phyloP scores from a whole-genome alignment of 179 eudicot species.

The Beta macrorhiza region DNA sequence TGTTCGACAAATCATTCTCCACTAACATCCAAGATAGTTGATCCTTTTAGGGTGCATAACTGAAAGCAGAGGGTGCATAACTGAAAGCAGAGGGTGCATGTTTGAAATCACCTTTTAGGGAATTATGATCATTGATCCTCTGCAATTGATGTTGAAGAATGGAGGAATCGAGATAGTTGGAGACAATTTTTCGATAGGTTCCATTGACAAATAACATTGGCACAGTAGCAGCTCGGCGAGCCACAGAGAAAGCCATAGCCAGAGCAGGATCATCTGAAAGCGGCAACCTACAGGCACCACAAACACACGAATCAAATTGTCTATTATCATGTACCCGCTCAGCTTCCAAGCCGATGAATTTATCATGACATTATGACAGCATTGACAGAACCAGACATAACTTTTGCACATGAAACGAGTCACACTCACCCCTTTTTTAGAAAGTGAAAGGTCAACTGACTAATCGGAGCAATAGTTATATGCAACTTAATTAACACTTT shows the following conservation, averaged over 20 bases:
- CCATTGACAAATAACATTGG: conserved; percentile 90
- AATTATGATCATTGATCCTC: conserved; percentile 66
- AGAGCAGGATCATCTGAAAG: conserved; percentile 94
- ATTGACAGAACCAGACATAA: not conserved
- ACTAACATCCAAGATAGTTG: not conserved
- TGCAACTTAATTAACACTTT: not conserved
- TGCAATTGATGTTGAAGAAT: conserved; percentile 95
- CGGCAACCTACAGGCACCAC: conserved; percentile 55
- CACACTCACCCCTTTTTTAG: not conserved
- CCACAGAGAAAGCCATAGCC: conserved; percentile 98
- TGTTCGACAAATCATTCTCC: not conserved
- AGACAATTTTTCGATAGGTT: conserved; percentile 71
- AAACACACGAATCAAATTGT: conserved; percentile 13
- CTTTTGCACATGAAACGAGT: not conserved
- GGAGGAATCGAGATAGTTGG: conserved; percentile 88
- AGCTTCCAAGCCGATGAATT: not conserved
- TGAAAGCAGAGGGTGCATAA: no score
- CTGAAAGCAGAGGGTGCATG: no score
- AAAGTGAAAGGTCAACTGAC: not conserved
- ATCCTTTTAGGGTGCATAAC: no score
- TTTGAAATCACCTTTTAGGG: conserved; percentile 62
- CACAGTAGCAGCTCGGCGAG: conserved; percentile 91
- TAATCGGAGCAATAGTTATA: not conserved
- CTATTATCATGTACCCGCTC: not conserved
- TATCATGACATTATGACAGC: conserved; percentile 6